A percentile compares a stretch with the other conserved stretches of the same genome.
Conservation (phyloP, 225 moss, liverwort and hornwort species). For the Pseudoscleropodium purum region DNA sequence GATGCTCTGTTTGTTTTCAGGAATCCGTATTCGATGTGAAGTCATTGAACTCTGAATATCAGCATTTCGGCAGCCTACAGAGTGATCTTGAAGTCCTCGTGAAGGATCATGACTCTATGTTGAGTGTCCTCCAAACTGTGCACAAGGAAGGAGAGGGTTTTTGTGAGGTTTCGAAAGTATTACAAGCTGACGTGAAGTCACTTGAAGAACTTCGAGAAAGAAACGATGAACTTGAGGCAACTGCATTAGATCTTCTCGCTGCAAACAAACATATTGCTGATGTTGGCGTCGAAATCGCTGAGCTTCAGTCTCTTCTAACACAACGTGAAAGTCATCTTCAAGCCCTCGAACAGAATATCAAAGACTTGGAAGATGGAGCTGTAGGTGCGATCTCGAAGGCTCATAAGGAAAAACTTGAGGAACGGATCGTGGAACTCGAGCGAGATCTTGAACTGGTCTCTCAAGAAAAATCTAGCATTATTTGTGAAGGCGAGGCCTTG, state of each 20-base stretch:
- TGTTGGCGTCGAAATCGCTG: constrained; percentile 9
- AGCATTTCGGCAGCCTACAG: constrained; percentile 5
- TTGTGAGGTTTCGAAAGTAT: constrained; percentile 11
- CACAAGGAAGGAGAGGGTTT: constrained; percentile 26
- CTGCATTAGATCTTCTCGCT: constrained; percentile 9
- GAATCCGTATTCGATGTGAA: constrained; percentile 28
- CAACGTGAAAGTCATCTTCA: constrained; percentile 14
- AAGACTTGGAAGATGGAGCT: constrained; percentile 20
- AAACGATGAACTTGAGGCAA: constrained; percentile 17
- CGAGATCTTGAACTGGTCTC: constrained; percentile 12
- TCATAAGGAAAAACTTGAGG: constrained; percentile 19
- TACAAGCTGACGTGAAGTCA: constrained; percentile 20
- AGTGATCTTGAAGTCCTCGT: constrained; percentile 16
- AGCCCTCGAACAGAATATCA: constrained; percentile 20
- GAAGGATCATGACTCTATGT: constrained; percentile 18
- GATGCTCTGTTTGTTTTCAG: constrained; percentile 5
- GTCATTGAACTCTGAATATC: constrained; percentile 21
- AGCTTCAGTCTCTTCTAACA: constrained; percentile 17
- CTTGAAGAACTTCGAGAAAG: constrained; percentile 22
- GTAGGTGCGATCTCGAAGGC: constrained; percentile 8
- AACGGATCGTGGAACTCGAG: constrained; percentile 22
- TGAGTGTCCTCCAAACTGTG: constrained; percentile 15
- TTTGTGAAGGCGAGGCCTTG: constrained; percentile 29
- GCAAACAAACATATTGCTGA: constrained; percentile 17
- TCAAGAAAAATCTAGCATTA: constrained; percentile 20